phyloP scores from a whole-genome alignment of 768 basidiomycete genomes.

The Lenzites betulinus region DNA sequence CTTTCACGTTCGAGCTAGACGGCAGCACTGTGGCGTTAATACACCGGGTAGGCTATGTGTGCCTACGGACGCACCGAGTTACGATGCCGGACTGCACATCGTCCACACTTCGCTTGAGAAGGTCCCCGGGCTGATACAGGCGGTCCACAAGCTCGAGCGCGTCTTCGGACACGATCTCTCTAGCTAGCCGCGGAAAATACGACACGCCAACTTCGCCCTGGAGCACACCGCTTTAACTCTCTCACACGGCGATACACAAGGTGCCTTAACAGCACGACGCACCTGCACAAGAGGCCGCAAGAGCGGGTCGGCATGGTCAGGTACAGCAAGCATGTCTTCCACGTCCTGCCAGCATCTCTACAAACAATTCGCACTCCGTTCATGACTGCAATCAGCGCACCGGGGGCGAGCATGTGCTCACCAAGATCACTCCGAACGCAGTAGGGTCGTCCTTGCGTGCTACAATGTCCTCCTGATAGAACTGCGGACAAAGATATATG shows the following conservation, averaged over 20 bases:
- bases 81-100: slow-evolving; percentile 79
- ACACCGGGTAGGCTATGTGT: neutral
- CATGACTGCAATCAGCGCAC: neutral
- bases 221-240: neutral
- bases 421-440: slow-evolving; percentile 66
- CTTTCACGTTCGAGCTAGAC: slow-evolving; percentile 53
- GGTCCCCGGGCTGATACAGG: slow-evolving; percentile 74
- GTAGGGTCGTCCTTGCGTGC: slow-evolving; percentile 37
- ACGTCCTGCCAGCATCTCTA: slow-evolving; percentile 91
- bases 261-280: neutral
- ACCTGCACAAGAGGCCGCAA: slow-evolving; percentile 64
- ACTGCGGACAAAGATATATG: slow-evolving; percentile 25
- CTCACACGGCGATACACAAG: neutral
- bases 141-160: slow-evolving; percentile 75
- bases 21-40: neutral
- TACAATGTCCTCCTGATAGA: slow-evolving; percentile 45
- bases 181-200: slow-evolving; percentile 54
- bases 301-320: slow-evolving; percentile 60
- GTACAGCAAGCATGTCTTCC: slow-evolving; percentile 59
- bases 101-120: slow-evolving; percentile 77
- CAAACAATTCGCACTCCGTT: slow-evolving; percentile 1
- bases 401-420: slow-evolving; percentile 33
- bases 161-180: slow-evolving; percentile 73
- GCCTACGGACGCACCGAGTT: slow-evolving; percentile 32
- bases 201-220: slow-evolving; percentile 83